Conservation (phyloP, 495 filamentous ascomycete genomes). For the Xylaria flabelliformis region DNA sequence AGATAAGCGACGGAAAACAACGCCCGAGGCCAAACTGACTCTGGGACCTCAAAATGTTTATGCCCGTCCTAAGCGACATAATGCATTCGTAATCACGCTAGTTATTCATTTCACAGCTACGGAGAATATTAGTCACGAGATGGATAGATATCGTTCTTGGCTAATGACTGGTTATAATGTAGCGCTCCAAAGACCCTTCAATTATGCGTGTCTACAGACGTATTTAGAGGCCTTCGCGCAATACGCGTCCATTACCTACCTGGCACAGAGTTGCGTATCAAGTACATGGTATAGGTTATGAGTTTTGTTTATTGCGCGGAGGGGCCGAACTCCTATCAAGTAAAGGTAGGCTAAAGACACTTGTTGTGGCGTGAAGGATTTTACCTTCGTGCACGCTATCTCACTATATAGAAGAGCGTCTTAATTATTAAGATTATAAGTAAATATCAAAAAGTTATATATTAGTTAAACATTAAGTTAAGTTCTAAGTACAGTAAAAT, state of each 20-base stretch:
- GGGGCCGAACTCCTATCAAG: too few relatives aligned
- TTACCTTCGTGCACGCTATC: too few relatives aligned
- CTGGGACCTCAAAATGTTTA: neutral
- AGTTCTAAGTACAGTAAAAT: too few relatives aligned
- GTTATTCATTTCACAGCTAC: neutral
- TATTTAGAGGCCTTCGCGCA: too few relatives aligned
- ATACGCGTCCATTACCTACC: too few relatives aligned
- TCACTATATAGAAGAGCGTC: too few relatives aligned
- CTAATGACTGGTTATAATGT: neutral
- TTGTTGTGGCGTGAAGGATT: too few relatives aligned
- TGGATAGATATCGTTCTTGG: neutral
- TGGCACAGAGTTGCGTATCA: neutral
- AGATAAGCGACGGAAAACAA: neutral
- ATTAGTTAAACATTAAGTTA: too few relatives aligned
- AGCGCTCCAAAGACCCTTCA: neutral
- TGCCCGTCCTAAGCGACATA: neutral
- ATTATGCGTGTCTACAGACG: too few relatives aligned
- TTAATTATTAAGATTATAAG: too few relatives aligned
- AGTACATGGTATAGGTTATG: neutral
- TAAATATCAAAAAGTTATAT: too few relatives aligned
- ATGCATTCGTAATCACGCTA: neutral
- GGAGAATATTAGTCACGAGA: neutral
- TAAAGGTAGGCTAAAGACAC: too few relatives aligned
- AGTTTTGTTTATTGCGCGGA: neutral
- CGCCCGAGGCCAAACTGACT: neutral